phyloP scores from a whole-genome alignment of 2,329 filamentous ascomycete species.

The Akanthomyces dipterigenus region DNA sequence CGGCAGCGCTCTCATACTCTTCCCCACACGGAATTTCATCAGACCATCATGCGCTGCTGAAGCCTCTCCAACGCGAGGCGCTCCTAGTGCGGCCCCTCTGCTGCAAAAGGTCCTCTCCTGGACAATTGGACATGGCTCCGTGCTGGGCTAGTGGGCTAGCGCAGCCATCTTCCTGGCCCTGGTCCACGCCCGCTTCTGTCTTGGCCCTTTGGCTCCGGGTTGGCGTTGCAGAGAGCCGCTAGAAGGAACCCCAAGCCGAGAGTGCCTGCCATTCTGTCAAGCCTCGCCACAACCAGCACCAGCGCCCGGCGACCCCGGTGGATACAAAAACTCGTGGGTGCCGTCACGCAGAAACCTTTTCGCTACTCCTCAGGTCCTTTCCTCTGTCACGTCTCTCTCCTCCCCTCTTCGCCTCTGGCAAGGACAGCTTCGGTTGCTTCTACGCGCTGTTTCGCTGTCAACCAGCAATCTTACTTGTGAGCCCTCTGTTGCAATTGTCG shows the following conservation, averaged over 20 bases:
- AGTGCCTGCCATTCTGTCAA: not conserved
- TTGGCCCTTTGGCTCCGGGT: not conserved
- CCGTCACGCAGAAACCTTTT: slow-evolving; percentile 6
- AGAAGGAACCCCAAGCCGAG: not conserved
- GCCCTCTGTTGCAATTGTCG: not conserved
- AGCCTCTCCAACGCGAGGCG: slow-evolving; percentile 2
- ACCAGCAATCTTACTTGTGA: slow-evolving; percentile 9
- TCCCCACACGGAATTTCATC: not conserved
- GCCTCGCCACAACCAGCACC: not conserved
- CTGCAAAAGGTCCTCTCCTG: not conserved
- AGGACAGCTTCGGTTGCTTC: not conserved
- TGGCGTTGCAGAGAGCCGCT: not conserved
- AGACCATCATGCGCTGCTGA: not conserved
- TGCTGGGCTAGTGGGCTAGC: not conserved
- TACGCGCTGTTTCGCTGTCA: not conserved
- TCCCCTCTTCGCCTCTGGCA: not conserved
- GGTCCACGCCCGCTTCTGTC: slow-evolving; percentile 5
- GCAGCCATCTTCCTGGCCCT: not conserved
- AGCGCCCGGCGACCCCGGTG: slow-evolving; percentile 9
- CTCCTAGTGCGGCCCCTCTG: not conserved
- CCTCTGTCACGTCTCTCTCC: not conserved
- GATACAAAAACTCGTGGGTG: slow-evolving; percentile 12
- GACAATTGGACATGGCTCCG: not conserved
- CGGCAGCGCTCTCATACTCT: not conserved
- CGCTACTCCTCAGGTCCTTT: slow-evolving; percentile 5